Conservation (phyloP, 805 yeast genomes). For the Metschnikowia shivogae region DNA sequence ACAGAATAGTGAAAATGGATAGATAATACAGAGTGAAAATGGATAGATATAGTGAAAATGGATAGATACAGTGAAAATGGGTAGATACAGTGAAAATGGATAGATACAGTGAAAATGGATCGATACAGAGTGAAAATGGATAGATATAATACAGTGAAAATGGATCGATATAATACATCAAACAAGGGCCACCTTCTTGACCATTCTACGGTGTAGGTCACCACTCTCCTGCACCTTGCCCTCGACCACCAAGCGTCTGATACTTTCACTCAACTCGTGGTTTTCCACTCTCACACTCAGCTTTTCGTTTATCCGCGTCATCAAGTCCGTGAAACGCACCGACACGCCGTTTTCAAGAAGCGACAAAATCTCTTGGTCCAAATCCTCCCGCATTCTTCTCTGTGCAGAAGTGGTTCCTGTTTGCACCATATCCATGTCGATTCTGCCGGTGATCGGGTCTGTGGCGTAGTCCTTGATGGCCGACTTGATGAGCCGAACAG, state of each 20-base stretch:
- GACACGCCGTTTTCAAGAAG: slow-evolving; percentile 48
- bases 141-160: background rate
- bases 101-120: too few relatives aligned
- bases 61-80: background rate
- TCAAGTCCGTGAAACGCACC: slow-evolving; percentile 56
- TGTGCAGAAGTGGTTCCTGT: slow-evolving; percentile 92
- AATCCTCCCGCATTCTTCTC: slow-evolving; percentile 69
- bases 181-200: slow-evolving; percentile 29
- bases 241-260: slow-evolving; percentile 67
- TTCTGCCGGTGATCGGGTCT: slow-evolving; percentile 93
- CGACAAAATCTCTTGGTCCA: slow-evolving; percentile 55
- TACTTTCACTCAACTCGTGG: slow-evolving; percentile 61
- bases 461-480: slow-evolving; percentile 98
- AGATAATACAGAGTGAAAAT: background rate
- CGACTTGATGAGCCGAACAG: slow-evolving; percentile 85
- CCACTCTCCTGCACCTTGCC: slow-evolving; percentile 67
- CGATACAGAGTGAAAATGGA: too few relatives aligned
- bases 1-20: too few relatives aligned
- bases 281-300: slow-evolving; percentile 63
- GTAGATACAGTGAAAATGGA: background rate
- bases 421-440: slow-evolving; percentile 95
- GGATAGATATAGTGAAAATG: too few relatives aligned
- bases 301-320: slow-evolving; percentile 61
- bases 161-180: background rate
- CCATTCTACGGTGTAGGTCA: slow-evolving; percentile 64